Base-by-base conservation (phyloP, 495 filamentous ascomycete genomes). In the Eremomyces bilateralis region DNA sequence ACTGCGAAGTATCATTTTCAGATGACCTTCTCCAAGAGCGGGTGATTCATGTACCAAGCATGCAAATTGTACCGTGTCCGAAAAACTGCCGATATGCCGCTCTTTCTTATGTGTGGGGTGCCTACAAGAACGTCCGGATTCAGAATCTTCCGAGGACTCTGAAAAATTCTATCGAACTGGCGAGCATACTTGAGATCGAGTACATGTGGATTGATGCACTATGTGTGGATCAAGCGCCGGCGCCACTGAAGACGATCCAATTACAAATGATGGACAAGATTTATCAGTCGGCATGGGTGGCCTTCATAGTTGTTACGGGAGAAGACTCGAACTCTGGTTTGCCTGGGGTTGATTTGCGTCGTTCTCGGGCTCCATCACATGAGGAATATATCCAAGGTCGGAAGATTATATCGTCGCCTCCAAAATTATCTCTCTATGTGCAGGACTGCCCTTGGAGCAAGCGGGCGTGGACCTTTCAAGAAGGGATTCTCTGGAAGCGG, bases 51-150 rank as follows among this genome's bases (percentile, higher is more conserved):
- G 24, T 28, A 13, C 24, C 8, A 28, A 13, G 8, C 24, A 8
- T 8, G 24, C 24, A 13, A 8, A 13, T 28, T 13, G 24, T 28
- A 28, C 24, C 24, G 8, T 28, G 24, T 28, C 24, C 24, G 24
- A 8, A 8, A 13, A 8, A 8, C 8, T 32, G 30, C 15, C 10
- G 16, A 6, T 32, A 32, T 18, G 30, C 16, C 10, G 30, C 30
- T 10, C 30, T 32, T 8, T 10, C 10, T 16, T 32, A 32, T 32
- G 30, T 32, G 15, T 32, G 30, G 30, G 30, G 30, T 17, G 30
- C 10, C 10, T 8, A 4, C 5, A 10, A 5, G 8, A 21, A 20
- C 17, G 4, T 35, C 10, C 15, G 24, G 33, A 20, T 20, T 8
- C 10, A 17, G 8, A 8, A 10, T 6, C 10, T 32, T 6, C 10